These are phyloP conservation scores for Diversispora eburnea DNA, from an alignment of 192 early-diverging fungal genomes.

Conservation along the genomic window DNA sequence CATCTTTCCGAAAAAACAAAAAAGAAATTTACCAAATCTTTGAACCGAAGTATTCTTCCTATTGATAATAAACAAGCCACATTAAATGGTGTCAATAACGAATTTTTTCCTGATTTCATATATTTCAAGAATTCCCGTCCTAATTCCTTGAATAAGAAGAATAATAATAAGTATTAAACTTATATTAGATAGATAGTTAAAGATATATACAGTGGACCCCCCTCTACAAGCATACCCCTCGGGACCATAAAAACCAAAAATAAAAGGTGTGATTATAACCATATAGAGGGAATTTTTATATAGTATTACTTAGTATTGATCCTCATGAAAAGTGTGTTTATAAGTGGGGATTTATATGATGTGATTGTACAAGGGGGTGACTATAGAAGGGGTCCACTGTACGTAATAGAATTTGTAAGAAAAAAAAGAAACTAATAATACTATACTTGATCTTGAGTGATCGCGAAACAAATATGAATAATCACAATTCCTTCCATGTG, in stretches of 20 bases:
- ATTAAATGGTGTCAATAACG: conserved; percentile 56
- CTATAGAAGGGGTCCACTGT: too few relatives aligned
- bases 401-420: neutral
- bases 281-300: too few relatives aligned
- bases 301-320: too few relatives aligned
- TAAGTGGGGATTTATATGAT: too few relatives aligned
- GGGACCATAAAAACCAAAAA: too few relatives aligned
- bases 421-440: conserved; percentile 30
- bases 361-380: too few relatives aligned
- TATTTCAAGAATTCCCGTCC: conserved; percentile 53
- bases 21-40: conserved; percentile 43
- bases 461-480: conserved; percentile 66
- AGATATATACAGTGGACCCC: too few relatives aligned
- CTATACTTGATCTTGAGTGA: conserved; percentile 69
- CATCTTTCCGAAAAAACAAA: neutral
- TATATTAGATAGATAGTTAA: too few relatives aligned
- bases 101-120: conserved; percentile 42
- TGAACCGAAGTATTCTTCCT: conserved; percentile 69
- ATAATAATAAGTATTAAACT: neutral
- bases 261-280: too few relatives aligned
- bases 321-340: too few relatives aligned
- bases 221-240: too few relatives aligned
- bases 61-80: conserved; percentile 64
- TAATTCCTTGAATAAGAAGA: conserved; percentile 35
- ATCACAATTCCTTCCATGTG: conserved; percentile 66